Evolutionary conservation across 371 early-diverging fungal species (phyloP).

Genomic region (Apophysomyces elegans): DNA sequence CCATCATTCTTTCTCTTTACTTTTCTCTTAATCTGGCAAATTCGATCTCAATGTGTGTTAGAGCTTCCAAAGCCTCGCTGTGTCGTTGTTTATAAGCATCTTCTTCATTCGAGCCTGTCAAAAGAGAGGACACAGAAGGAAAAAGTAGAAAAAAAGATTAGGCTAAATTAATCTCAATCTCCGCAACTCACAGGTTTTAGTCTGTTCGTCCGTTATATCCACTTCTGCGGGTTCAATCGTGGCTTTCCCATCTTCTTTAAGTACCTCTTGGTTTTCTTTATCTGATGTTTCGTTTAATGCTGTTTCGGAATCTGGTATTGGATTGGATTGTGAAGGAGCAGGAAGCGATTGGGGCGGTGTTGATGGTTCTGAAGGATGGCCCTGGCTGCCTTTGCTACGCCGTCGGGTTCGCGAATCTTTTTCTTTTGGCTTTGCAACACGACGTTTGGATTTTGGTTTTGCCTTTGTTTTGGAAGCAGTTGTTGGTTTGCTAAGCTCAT

Average conservation of each 20-base stretch:
- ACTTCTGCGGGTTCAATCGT: background rate
- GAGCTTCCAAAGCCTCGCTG: slow-evolving; percentile 37
- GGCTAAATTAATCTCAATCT: background rate
- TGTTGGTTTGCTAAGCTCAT: slow-evolving; percentile 18
- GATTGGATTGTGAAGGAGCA: slow-evolving; percentile 8
- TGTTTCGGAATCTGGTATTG: slow-evolving; percentile 19
- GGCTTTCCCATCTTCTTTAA: slow-evolving; percentile 11
- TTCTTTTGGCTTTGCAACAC: slow-evolving; percentile 22
- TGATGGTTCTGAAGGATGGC: slow-evolving; percentile 8
- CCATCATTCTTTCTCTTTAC: slow-evolving; percentile 14
- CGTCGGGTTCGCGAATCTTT: slow-evolving; percentile 8
- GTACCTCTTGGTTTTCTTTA: slow-evolving; percentile 19
- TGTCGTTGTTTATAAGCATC: slow-evolving; percentile 14
- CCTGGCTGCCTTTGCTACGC: slow-evolving; percentile 17
- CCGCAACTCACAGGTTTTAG: background rate
- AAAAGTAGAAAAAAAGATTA: background rate
- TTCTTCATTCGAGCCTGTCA: background rate
- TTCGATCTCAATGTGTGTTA: slow-evolving; percentile 42
- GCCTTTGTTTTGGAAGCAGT: slow-evolving; percentile 10
- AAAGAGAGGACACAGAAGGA: background rate
- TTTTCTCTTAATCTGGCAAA: slow-evolving; percentile 43
- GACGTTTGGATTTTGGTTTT: slow-evolving; percentile 18
- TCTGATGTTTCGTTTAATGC: background rate
- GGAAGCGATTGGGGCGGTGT: too few species aligned
- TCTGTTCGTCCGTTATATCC: background rate